phyloP scores from a whole-genome alignment of 139 green algal species.

The Ulvella scutata region DNA sequence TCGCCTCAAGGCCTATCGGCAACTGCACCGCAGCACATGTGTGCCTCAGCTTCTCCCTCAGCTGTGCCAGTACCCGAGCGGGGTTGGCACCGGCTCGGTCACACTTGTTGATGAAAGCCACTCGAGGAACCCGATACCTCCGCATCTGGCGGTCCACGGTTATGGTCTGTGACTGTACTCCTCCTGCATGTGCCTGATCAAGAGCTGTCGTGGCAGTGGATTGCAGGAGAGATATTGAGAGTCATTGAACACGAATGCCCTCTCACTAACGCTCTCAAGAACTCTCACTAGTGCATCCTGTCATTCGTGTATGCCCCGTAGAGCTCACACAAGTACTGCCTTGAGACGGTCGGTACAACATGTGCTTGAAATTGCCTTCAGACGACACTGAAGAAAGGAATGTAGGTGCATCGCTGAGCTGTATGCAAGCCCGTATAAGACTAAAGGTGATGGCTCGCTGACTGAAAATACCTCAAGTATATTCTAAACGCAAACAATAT shows the following conservation, averaged over 20 bases:
- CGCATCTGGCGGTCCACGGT: conserved; percentile 95
- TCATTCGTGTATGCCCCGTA: no score
- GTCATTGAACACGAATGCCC: background rate
- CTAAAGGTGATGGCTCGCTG: no score
- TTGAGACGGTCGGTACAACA: no score
- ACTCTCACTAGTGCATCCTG: no score
- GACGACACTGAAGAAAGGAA: no score
- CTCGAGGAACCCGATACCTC: conserved; percentile 75
- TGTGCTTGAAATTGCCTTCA: no score
- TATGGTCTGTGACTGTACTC: conserved; percentile 61
- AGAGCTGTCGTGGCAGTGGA: background rate
- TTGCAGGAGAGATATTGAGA: background rate
- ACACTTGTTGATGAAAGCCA: conserved; percentile 93
- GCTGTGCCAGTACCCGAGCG: conserved; percentile 60
- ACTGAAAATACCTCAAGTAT: no score
- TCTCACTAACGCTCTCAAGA: no score
- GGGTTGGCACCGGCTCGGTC: conserved; percentile 75
- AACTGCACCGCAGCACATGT: conserved; percentile 73
- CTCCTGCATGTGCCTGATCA: background rate
- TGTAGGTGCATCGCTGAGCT: no score
- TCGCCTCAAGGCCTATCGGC: conserved; percentile 85
- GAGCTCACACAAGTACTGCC: no score
- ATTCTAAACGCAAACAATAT: no score
- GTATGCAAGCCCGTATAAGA: no score
- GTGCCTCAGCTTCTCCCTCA: conserved; percentile 71